A percentile compares a stretch with the other conserved stretches of the same genome.
phyloP scores from a whole-genome alignment of 2,329 filamentous ascomycete species.

The Colletotrichum camelliae region DNA sequence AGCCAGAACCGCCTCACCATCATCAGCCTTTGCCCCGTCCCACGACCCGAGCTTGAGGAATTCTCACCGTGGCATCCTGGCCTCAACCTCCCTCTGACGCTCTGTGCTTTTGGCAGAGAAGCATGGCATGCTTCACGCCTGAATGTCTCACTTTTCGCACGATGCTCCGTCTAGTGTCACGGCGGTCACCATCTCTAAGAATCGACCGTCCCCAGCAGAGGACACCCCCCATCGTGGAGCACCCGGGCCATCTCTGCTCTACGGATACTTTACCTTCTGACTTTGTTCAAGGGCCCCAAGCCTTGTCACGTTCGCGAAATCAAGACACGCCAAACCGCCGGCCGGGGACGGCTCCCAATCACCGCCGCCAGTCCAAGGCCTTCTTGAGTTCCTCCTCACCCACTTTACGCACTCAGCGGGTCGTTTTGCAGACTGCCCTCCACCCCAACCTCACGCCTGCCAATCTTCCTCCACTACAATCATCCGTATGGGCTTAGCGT shows the following conservation, averaged over 20 bases:
- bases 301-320: constrained; percentile 17
- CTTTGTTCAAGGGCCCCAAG: not conserved
- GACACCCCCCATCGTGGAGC: not conserved
- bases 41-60: not conserved
- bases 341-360: not conserved
- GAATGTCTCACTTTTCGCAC: not conserved
- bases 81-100: not conserved
- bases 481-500: constrained; percentile 12
- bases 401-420: constrained; percentile 20
- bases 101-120: not conserved
- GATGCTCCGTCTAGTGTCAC: not conserved
- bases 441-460: not conserved
- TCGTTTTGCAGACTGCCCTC: constrained; percentile 7
- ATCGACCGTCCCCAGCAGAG: not conserved
- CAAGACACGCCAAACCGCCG: constrained; percentile 11
- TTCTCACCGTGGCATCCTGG: not conserved
- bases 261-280: not conserved
- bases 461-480: constrained; percentile 14
- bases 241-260: not conserved
- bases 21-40: not conserved
- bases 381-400: constrained; percentile 1
- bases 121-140: not conserved
- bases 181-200: not conserved
- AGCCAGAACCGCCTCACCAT: constrained; percentile 1
- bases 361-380: not conserved